Conservation (phyloP, 2,329 filamentous ascomycete species). For the Penicillium sp. region DNA sequence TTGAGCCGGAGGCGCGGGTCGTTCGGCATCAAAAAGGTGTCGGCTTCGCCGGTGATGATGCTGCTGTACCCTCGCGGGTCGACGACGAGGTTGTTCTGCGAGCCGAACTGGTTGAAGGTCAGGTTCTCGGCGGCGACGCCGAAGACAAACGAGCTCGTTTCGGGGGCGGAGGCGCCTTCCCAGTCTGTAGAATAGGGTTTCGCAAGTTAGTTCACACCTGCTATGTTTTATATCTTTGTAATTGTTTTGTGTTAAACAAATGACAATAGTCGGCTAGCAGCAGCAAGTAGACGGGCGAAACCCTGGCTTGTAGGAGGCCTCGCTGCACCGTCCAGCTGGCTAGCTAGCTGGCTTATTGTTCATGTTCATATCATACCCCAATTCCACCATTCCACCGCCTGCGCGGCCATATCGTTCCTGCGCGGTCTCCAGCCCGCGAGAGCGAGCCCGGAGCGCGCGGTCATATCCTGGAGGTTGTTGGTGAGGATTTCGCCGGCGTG, state of each 20-base stretch:
- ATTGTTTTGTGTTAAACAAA: too few species aligned
- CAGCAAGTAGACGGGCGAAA: too few species aligned
- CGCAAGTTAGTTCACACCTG: too few species aligned
- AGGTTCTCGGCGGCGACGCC: constrained; percentile 62
- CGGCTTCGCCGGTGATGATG: constrained; percentile 62
- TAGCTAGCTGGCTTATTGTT: constrained; percentile 7
- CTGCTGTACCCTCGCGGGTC: constrained; percentile 67
- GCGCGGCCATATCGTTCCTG: constrained; percentile 56
- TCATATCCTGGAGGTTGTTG: constrained; percentile 66
- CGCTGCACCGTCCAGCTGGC: background rate
- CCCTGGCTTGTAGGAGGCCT: too few species aligned
- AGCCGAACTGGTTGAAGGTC: constrained; percentile 66
- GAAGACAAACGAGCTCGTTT: constrained; percentile 61
- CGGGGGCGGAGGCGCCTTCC: constrained; percentile 63
- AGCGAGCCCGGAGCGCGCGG: constrained; percentile 62
- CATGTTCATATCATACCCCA: constrained; percentile 40
- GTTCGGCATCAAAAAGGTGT: constrained; percentile 55
- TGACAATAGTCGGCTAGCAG: too few species aligned
- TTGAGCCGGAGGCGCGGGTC: constrained; percentile 64
- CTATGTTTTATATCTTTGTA: too few species aligned
- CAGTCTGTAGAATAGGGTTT: constrained; percentile 50
- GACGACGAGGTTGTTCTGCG: constrained; percentile 64
- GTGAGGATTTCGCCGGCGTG: constrained; percentile 63
- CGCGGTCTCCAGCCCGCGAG: constrained; percentile 68
- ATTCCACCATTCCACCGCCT: constrained; percentile 67